These are phyloP conservation scores for Ceriops tagal DNA, from an alignment of 345 rosid genomes.

Conservation along the genomic window DNA sequence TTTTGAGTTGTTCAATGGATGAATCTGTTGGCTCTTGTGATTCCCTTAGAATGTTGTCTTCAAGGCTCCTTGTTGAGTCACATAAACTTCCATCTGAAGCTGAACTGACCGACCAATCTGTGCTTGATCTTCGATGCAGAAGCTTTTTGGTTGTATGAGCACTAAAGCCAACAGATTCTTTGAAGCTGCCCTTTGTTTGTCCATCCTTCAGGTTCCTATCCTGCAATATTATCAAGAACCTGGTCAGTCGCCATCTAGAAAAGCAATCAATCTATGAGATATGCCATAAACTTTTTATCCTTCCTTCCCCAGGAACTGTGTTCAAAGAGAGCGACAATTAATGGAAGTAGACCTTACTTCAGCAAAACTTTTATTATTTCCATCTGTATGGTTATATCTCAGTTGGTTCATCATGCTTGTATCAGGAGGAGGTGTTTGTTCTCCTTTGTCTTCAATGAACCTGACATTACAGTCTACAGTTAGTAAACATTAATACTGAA, in stretches of 20 bases:
- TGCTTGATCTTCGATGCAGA: conserved; percentile 60
- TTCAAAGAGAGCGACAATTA: neutral
- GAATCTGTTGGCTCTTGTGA: conserved; percentile 14
- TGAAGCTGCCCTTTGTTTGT: conserved; percentile 19
- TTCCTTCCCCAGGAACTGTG: neutral
- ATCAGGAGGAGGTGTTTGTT: conserved; percentile 35
- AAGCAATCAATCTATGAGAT: conserved; percentile 3
- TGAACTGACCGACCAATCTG: conserved; percentile 91
- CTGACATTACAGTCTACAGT: conserved; percentile 17
- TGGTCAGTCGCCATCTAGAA: conserved; percentile 10
- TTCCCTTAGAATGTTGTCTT: conserved; percentile 14
- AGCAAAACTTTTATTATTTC: conserved; percentile 36
- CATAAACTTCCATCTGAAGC: conserved; percentile 47
- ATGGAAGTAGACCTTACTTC: conserved; percentile 37
- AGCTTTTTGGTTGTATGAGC: conserved; percentile 21
- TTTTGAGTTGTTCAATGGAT: conserved; percentile 19
- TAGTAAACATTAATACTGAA: neutral
- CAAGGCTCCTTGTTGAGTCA: conserved; percentile 28
- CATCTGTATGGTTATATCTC: conserved; percentile 42
- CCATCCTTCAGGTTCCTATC: conserved; percentile 15
- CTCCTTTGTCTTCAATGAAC: conserved; percentile 46
- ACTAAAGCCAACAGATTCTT: conserved; percentile 7
- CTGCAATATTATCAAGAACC: conserved; percentile 7
- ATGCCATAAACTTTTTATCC: neutral
- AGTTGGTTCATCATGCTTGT: conserved; percentile 49